Evolutionary conservation across 2,329 filamentous ascomycete genomes (phyloP), one percentile per base, ranked within the genome.

Genomic region (Graphilbum sp.): DNA sequence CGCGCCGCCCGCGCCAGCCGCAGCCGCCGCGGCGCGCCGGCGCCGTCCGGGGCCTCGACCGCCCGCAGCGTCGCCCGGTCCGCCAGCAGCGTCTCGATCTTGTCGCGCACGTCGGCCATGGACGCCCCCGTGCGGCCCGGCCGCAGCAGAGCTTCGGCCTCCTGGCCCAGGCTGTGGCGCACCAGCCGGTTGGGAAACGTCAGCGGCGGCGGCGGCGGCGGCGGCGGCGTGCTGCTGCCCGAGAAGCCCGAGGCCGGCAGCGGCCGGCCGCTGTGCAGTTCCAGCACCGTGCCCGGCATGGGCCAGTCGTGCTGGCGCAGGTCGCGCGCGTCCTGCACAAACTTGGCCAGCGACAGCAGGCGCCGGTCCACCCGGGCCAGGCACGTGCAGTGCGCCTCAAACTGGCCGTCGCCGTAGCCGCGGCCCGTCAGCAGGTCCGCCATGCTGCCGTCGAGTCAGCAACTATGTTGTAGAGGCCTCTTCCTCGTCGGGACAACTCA

Each of bases 251-350:
- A n/a, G n/a, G n/a, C n/a, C n/a, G n/a, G n/a, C n/a, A n/a, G n/a
- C 0, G 74, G 69, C 15, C 59, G 53, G 0, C 79, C 80, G 0
- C 49, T 61, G 1, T 56, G 52, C 0, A 64, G 51, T 9, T 71
- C 61, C 8, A 84, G 60, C 5, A 84, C 52, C 0, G 79, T 85
- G 1, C 81, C 79, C 0, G 77, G 74, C 62, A 87, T 72, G 0
- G 79, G 73, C 2, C 57, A 50, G 13, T 61, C 47, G 4, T 62
- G 46, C 3, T 54, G 42, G 4, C 72, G 46, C 0, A 83, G 59
- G 0, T 49, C 48, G 19, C 62, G 51, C 6, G 68, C 54, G 47
- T 86, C 78, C 13, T 52, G 54, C 35, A 62, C 58, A 47, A 85
- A 82, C 45, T 75, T 79, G 32, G 54, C 61, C 2, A 75, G 64